phyloP scores from a whole-genome alignment of 805 yeast species.

The Kuraishia piskuri region DNA sequence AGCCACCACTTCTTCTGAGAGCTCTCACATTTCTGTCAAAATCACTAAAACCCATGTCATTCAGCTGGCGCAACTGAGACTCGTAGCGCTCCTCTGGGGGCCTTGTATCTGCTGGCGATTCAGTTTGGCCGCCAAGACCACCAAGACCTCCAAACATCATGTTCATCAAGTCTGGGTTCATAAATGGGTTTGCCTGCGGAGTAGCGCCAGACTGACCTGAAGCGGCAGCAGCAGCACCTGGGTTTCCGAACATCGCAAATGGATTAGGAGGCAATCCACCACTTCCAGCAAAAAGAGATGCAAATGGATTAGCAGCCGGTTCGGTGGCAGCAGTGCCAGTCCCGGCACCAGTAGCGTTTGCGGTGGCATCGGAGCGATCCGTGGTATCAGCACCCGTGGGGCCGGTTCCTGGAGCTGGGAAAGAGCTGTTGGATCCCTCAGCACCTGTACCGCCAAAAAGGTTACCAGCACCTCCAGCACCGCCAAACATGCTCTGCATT shows the following conservation, averaged over 20 bases:
- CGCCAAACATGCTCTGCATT: constrained; percentile 49
- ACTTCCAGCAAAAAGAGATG: constrained; percentile 30
- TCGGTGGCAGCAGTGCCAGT: not conserved
- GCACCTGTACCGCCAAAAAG: constrained; percentile 13
- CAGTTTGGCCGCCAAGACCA: constrained; percentile 62
- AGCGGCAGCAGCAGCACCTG: constrained; percentile 17
- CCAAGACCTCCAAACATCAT: constrained; percentile 35
- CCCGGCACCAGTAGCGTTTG: constrained; percentile 3
- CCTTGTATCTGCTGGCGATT: constrained; percentile 53
- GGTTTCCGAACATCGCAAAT: constrained; percentile 26
- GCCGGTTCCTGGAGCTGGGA: constrained; percentile 43
- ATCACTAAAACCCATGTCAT: constrained; percentile 83
- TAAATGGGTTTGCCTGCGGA: constrained; percentile 25
- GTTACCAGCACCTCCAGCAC: constrained; percentile 18
- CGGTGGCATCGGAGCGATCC: constrained; percentile 16
- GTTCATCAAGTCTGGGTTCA: constrained; percentile 40
- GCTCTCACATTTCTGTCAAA: constrained; percentile 90
- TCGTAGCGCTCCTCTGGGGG: constrained; percentile 80
- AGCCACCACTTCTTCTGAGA: constrained; percentile 90
- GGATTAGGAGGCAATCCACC: constrained; percentile 26
- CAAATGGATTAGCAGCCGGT: constrained; percentile 39
- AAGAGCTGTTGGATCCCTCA: constrained; percentile 6
- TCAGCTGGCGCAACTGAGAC: constrained; percentile 61
- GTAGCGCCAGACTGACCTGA: constrained; percentile 16
- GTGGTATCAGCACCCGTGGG: constrained; percentile 12